Base-by-base conservation (phyloP, 495 filamentous ascomycete species). In the Penicillium odoratum region DNA sequence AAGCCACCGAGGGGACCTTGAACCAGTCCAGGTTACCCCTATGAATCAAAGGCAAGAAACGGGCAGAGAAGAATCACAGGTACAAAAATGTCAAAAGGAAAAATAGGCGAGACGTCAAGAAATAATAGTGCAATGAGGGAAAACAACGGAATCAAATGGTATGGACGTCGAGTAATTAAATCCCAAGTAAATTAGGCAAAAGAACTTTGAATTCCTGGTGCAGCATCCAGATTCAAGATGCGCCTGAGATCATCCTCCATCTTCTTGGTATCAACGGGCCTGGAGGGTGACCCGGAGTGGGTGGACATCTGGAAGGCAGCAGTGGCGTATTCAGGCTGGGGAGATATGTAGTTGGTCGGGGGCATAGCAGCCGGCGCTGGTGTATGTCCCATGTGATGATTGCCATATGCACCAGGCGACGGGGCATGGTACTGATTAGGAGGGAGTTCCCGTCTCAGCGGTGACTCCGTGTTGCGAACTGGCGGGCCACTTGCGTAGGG, bases 241-340 rank as follows among this genome's bases (percentile, higher is more conserved):
- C 79, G 70, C n/a, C 79, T 76, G 43, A 84, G 59, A 68, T 83
- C 78, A 64, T 82, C 77, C 65, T 83, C 81, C 58, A 84, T 80
- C 40, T 74, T 68, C 63, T 79, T 77, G 5, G 75, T 76, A 33
- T 78, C 74, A 25, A 69, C 11, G 7, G 64, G 45, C 52, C 66
- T 69, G 7, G 67, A 55, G 45, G 69, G 54, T 34, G 69, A 67
- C 10, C 65, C 64, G 6, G 69, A 56, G 53, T 55, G 70, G 0
- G 55, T 53, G 2, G 71, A 60, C 53, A 68, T 55, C 7, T 54
- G 25, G 34, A 67, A 70, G 11, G 68, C 62, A 21, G 63, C 47
- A 31, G 66, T 54, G 7, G 64, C 58, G 40, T 71, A 65, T 31
- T 66, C 58, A 16, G 60, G 63, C 44, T 56, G 56, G 0, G 66